Percentiles rank a stretch among this genome's conserved stretches.
Evolutionary conservation across 208 protist species (phyloP).

Genomic region (Leishmania braziliensis): DNA sequence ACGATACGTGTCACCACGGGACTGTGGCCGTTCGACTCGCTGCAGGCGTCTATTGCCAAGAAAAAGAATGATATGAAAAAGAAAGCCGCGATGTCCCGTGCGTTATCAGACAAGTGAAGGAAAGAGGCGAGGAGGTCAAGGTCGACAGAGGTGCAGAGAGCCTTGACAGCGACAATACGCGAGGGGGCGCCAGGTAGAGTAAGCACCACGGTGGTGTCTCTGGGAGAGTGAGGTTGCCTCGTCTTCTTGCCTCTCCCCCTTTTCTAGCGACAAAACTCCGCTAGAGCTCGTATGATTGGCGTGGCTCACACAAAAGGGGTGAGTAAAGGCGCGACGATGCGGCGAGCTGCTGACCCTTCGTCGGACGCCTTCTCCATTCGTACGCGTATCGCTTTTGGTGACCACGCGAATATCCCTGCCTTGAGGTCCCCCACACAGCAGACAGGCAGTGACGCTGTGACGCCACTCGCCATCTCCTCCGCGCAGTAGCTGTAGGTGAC

Average conservation of each 20-base stretch:
- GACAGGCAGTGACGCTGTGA: constrained; percentile 26
- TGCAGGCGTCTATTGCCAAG: not conserved
- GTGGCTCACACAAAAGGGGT: not conserved
- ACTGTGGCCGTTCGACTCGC: not conserved
- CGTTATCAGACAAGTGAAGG: not conserved
- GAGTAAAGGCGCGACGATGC: not conserved
- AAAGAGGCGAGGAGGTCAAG: not conserved
- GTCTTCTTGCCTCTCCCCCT: constrained; percentile 27
- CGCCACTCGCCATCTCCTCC: constrained; percentile 21
- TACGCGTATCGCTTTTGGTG: constrained; percentile 32
- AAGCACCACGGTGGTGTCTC: constrained; percentile 5
- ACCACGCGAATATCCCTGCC: constrained; percentile 23
- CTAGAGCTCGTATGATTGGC: not conserved
- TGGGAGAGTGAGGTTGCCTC: constrained; percentile 34
- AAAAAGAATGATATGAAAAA: not conserved
- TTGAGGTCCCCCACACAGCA: constrained; percentile 32
- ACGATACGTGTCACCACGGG: not conserved
- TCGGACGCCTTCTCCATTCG: constrained; percentile 18
- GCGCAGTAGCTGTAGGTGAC: constrained; percentile 17
- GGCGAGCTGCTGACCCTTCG: not conserved
- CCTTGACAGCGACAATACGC: not conserved
- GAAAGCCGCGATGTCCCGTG: not conserved
- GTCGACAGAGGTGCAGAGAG: not conserved
- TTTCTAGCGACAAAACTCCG: constrained; percentile 4
- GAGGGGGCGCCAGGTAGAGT: not conserved